A percentile compares a stretch with the other conserved stretches of the same genome.
Conservation (phyloP, 2,329 filamentous ascomycete genomes). For the Ustilaginoidea virens region DNA sequence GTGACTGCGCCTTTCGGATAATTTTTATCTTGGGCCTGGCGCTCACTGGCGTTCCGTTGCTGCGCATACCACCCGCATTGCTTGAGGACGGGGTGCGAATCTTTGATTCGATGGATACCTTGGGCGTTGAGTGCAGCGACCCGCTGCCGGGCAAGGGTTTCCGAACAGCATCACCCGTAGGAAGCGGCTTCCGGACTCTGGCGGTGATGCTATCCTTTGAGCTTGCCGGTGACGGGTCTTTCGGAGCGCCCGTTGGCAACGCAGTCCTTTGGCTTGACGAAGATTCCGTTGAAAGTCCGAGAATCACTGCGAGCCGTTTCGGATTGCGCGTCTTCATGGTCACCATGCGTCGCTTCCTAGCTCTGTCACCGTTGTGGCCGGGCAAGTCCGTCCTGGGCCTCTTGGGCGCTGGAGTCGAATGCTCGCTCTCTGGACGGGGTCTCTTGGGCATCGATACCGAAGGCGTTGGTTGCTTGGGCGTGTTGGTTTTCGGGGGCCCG, state of each 20-base stretch:
- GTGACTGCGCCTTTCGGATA: slow-evolving; percentile 17
- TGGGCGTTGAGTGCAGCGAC: slow-evolving; percentile 12
- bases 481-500: slow-evolving; percentile 8
- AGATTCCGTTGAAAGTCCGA: slow-evolving; percentile 14
- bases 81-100: slow-evolving; percentile 9
- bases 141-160: slow-evolving; percentile 18
- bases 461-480: slow-evolving; percentile 9
- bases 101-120: slow-evolving; percentile 11
- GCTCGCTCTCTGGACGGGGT: slow-evolving; percentile 20
- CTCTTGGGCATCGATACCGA: slow-evolving; percentile 16
- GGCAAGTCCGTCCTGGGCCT: slow-evolving; percentile 17
- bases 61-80: slow-evolving; percentile 11
- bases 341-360: slow-evolving; percentile 20
- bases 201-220: slow-evolving; percentile 16
- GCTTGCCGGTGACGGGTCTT: slow-evolving; percentile 10
- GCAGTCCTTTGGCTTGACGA: slow-evolving; percentile 14
- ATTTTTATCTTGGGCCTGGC: slow-evolving; percentile 22
- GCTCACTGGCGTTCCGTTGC: slow-evolving; percentile 10
- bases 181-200: slow-evolving; percentile 22
- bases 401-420: slow-evolving; percentile 19
- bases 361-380: slow-evolving; percentile 8
- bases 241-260: slow-evolving; percentile 15
- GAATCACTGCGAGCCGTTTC: slow-evolving; percentile 17
- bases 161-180: slow-evolving; percentile 13
- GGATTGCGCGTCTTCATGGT: slow-evolving; percentile 20